A percentile compares a stretch with the other conserved stretches of the same genome.
Evolutionary conservation across 176 grass and related monocot genomes (phyloP).

Genomic region (Cenchrus purpureus): DNA sequence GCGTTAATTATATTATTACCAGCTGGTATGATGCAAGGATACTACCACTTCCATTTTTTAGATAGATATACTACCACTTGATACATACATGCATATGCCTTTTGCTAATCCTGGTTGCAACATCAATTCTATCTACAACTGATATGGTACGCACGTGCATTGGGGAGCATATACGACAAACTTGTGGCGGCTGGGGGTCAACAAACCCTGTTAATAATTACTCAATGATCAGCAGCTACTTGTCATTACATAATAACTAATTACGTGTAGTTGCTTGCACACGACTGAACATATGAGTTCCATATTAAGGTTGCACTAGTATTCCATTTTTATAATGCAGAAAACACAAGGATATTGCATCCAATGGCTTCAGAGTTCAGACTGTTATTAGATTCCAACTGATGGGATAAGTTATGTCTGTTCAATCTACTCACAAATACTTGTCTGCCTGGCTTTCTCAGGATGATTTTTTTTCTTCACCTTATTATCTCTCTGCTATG

Average conservation of each 20-base stretch:
- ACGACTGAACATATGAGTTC: not conserved
- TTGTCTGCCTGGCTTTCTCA: not conserved
- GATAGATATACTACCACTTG: not conserved
- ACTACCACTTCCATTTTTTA: too few species aligned
- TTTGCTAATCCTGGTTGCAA: not conserved
- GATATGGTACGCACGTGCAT: conserved; percentile 11
- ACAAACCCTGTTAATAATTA: not conserved
- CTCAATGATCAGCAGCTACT: not conserved
- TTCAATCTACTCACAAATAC: not conserved
- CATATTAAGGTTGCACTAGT: not conserved
- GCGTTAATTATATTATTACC: not conserved
- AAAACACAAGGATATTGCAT: not conserved
- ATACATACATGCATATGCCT: not conserved
- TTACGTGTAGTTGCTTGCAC: not conserved
- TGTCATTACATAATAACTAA: not conserved
- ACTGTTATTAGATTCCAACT: not conserved
- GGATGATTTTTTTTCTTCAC: not conserved
- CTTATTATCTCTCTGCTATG: not conserved
- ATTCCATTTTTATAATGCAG: not conserved
- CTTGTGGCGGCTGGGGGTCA: conserved; percentile 44
- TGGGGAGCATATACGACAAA: conserved; percentile 34
- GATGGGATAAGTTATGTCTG: not conserved
- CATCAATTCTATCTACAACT: not conserved
- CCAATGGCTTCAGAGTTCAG: not conserved
- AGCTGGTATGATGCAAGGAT: not conserved